Evolutionary conservation across 352 stramenopile species (phyloP), one percentile per base, ranked within the genome.

Genomic region (Heterotrichella gracilis): DNA sequence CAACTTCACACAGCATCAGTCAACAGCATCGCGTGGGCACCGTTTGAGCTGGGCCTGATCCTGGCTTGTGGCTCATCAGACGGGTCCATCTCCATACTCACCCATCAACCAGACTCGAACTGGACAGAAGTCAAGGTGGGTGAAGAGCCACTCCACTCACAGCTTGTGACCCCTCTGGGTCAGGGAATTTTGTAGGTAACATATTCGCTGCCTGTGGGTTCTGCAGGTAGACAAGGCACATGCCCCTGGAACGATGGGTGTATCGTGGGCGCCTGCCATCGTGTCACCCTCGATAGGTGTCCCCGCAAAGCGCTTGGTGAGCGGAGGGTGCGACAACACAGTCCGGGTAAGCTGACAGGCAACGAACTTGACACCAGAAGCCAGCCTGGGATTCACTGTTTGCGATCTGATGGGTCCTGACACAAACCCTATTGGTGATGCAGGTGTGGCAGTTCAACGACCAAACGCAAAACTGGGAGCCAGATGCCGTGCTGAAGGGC

Each of bases 171-270:
- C n/a, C n/a, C n/a, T n/a, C n/a, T n/a, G n/a, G n/a, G n/a, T 14
- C 24, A 13, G 3, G 3, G 20, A 70, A 0, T 22, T 20, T 19
- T 25, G 76, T 96, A 63, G 92, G 92, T 21, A 93, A 90, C 76
- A 98, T 96, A 79, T 80, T 87, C 23, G 84, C 97, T 23, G 93
- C 82, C 72, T 99, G 90, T 90, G 89, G 87, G 4, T 89, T 91
- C 4, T 80, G 78, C 79, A 3, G 78, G 74, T 20, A 70, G 13
- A 3, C 68, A 22, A 25, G 68, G 19, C 3, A 2, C 2, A 3
- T 23, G 21, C 3, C 3, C 17, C 3, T 3, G 3, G 42, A 53
- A 2, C 2, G 21, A 19, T 14, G 9, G 13, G 21, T 53, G 39
- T 3, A 4, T 24, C 68, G 68, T n/a, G n/a, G n/a, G n/a, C n/a